Base-by-base conservation (phyloP, 148 eudicot species). In the Dianthus caryophyllus region DNA sequence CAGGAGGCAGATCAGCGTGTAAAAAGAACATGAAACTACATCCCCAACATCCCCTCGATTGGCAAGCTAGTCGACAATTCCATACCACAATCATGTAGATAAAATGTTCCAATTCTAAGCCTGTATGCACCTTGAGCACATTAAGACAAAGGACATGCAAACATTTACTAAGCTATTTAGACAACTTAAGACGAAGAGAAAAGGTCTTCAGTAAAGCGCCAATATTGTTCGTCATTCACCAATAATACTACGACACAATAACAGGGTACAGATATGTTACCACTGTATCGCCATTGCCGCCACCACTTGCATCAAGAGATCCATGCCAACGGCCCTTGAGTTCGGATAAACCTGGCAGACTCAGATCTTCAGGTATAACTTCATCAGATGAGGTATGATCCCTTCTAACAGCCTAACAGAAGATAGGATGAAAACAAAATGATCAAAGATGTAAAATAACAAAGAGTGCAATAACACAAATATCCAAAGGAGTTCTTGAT, bases 251-350 rank as follows among this genome's bases (percentile, higher is more conserved):
- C 59, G n/a, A n/a, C n/a, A n/a, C n/a, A n/a, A n/a, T n/a, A 69
- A 66, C 0, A 55, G 65, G 39, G 52, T 62, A 64, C 11, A 75
- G 18, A 67, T 12, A 43, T 57, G 80, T 16, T 86, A 94, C 99
- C 99, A 82, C 85, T 47, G 99, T 94, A 73, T 94, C 99, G 66
- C 97, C 99, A 80, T 94, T 94, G 76, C 99, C 99, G 38, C 99
- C 99, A 64, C 99, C 99, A 76, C 99, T 94, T 71, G 99, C 99
- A 82, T 94, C 99, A 70, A 94, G 87, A 80, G 94, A 88, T 70
- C 99, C 99, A 85, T 79, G 86, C 99, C 99, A 94, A 57, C 81
- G 85, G 71, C 99, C 99, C 82, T 85, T 90, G 52, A 94, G 96
- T 80, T 94, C 99, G 24, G 96, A 88, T 77, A 94, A 86, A 70